phyloP scores from a whole-genome alignment of 345 rosid genomes.

The Euphorbia pulcherrima region DNA sequence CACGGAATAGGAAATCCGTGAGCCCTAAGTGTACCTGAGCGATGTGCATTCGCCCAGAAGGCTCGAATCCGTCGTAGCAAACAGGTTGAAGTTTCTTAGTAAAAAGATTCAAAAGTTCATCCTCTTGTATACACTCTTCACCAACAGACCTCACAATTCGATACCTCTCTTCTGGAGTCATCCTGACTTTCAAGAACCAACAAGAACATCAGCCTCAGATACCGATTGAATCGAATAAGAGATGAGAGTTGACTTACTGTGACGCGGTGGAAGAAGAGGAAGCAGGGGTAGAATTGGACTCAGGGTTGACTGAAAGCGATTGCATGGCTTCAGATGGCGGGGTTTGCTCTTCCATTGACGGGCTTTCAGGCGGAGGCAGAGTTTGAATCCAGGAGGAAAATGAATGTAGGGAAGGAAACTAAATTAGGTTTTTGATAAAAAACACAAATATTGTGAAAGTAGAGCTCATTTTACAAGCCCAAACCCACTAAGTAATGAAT shows the following conservation, averaged over 20 bases:
- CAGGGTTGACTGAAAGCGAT: conserved; percentile 10
- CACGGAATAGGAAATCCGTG: no score
- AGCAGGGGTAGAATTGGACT: neutral
- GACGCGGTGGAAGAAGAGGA: neutral
- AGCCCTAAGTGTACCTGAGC: conserved; percentile 85
- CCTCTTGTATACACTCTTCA: conserved; percentile 86
- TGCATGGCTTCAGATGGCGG: conserved; percentile 10
- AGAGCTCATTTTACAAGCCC: neutral
- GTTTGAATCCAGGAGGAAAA: neutral
- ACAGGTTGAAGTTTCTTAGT: conserved; percentile 68
- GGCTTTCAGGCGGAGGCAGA: neutral
- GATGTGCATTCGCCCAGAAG: conserved; percentile 92
- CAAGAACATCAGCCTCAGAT: neutral
- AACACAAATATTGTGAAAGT: neutral
- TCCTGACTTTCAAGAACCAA: conserved; percentile 13
- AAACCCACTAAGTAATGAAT: neutral
- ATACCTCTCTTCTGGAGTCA: conserved; percentile 63
- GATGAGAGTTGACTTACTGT: neutral
- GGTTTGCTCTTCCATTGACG: conserved; percentile 8
- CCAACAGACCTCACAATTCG: conserved; percentile 68
- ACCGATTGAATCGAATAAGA: neutral
- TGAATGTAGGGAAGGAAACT: neutral
- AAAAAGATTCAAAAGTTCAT: conserved; percentile 67
- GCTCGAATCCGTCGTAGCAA: conserved; percentile 94
- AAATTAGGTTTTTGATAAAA: neutral